These are phyloP conservation scores for Yarrowia sp. DNA, from an alignment of 805 yeast genomes.

Conservation along the genomic window DNA sequence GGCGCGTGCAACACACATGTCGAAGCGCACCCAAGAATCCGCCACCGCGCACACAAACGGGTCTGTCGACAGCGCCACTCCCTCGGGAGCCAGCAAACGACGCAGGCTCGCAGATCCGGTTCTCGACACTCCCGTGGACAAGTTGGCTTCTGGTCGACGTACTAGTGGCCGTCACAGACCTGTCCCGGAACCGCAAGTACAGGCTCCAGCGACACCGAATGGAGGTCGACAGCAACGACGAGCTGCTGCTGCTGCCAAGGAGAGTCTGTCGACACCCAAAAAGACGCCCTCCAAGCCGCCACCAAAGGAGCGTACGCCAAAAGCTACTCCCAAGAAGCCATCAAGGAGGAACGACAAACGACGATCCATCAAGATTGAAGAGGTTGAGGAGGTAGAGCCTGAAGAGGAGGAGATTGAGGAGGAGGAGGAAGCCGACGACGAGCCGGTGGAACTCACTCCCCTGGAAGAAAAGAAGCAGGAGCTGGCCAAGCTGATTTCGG, in stretches of 20 bases:
- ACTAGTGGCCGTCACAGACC: conserved; percentile 21
- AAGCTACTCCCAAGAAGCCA: background rate
- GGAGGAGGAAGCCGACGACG: background rate
- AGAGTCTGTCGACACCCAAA: conserved; percentile 3
- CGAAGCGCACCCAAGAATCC: conserved; percentile 17
- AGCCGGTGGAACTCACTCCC: background rate
- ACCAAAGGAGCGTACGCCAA: background rate
- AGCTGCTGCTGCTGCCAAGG: conserved; percentile 11
- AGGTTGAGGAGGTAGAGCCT: conserved; percentile 12
- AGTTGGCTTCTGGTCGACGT: background rate
- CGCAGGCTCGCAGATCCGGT: conserved; percentile 19
- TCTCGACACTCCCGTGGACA: conserved; percentile 2
- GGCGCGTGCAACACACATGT: conserved; percentile 24
- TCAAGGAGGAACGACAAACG: background rate
- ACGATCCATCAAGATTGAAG: conserved; percentile 9
- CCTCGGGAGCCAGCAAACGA: background rate
- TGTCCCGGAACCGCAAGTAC: background rate
- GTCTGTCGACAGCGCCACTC: background rate
- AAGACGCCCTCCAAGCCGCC: background rate
- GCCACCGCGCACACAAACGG: conserved; percentile 17
- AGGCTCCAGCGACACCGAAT: background rate
- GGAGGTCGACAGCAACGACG: background rate
- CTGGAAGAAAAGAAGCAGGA: conserved; percentile 26
- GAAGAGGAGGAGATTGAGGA: background rate
- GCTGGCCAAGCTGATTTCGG: conserved; percentile 33